Evolutionary conservation across 2,329 filamentous ascomycete species (phyloP).

Genomic region (Aureobasidium sp.): DNA sequence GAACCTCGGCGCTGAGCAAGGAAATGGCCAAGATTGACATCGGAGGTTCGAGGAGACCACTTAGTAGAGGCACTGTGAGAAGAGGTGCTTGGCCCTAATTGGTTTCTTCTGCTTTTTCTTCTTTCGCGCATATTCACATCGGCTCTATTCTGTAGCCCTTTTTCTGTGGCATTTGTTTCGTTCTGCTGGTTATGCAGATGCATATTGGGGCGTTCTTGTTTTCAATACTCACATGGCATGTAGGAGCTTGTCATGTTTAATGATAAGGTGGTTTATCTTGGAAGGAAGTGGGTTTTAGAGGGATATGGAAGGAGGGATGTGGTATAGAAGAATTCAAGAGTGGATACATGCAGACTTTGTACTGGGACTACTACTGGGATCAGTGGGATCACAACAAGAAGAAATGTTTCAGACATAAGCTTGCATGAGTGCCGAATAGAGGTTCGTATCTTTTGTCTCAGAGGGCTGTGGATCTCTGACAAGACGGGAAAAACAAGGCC

Average conservation of each 20-base stretch:
- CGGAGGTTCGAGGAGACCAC: constrained; percentile 23
- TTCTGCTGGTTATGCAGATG: neutral
- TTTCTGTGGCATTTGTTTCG: neutral
- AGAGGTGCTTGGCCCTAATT: constrained; percentile 8
- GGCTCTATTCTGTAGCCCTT: no score
- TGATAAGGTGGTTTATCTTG: neutral
- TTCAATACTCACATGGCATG: neutral
- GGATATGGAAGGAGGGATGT: neutral
- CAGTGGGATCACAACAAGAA: neutral
- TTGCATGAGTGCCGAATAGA: neutral
- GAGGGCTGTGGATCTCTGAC: neutral
- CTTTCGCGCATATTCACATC: neutral
- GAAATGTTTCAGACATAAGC: neutral
- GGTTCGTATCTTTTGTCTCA: neutral
- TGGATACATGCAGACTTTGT: neutral
- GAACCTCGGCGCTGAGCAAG: constrained; percentile 57
- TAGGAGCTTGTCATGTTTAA: neutral
- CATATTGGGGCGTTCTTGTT: neutral
- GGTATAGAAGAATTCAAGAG: constrained; percentile 10
- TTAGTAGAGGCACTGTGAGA: constrained; percentile 6
- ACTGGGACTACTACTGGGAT: no score
- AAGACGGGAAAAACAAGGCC: neutral
- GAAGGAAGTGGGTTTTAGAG: neutral
- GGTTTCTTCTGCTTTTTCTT: neutral
- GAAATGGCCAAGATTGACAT: constrained; percentile 55